These are phyloP conservation scores for rapeseed (Brassica napus) DNA, from an alignment of 345 rosid species.

Conservation along the genomic window DNA sequence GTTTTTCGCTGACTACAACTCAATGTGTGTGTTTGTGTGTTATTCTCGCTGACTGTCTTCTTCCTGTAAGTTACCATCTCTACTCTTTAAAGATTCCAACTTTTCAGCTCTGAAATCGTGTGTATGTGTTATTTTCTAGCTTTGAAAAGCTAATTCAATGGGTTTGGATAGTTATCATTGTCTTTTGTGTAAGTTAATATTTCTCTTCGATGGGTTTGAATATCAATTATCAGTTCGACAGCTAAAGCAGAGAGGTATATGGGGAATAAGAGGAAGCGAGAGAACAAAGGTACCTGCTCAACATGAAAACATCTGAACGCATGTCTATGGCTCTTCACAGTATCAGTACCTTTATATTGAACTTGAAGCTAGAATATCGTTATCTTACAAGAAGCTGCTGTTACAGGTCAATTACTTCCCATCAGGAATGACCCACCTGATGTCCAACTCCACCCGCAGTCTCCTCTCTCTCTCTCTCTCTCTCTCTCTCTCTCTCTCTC, in stretches of 20 bases:
- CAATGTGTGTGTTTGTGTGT: conserved; percentile 21
- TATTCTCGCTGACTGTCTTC: conserved; percentile 45
- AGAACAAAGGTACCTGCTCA: conserved; percentile 69
- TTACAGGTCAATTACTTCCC: no score
- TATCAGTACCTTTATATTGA: no score
- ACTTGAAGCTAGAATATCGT: no score
- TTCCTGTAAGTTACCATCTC: not conserved
- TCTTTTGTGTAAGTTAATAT: no score
- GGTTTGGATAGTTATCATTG: not conserved
- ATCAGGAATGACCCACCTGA: no score
- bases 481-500: no score
- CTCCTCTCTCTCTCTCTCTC: no score
- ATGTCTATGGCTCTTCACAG: not conserved
- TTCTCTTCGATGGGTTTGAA: not conserved
- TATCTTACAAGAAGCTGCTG: no score
- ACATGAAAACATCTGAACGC: not conserved
- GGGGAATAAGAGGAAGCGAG: no score
- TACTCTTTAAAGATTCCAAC: not conserved
- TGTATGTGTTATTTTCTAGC: not conserved
- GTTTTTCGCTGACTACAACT: conserved; percentile 89
- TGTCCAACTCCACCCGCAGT: no score
- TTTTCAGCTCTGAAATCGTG: not conserved
- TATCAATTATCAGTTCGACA: conserved; percentile 26
- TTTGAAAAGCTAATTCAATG: not conserved
- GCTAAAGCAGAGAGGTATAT: no score